Percentiles rank a stretch among this genome's conserved stretches.
phyloP scores from a whole-genome alignment of 768 basidiomycete species.

The Ramaria sp. region DNA sequence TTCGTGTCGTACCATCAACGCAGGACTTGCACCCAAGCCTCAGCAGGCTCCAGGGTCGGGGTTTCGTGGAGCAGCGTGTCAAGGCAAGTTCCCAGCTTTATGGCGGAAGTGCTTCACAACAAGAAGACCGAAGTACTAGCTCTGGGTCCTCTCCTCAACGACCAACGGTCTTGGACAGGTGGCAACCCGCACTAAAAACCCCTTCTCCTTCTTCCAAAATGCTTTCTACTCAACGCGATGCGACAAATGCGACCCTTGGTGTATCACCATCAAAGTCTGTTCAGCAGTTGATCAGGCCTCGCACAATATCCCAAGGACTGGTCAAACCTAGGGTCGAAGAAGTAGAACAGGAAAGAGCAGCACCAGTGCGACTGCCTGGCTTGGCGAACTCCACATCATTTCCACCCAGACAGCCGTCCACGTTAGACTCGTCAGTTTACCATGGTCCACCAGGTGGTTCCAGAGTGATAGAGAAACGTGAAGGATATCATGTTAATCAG shows the following conservation, averaged over 20 bases:
- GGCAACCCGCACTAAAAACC: constrained; percentile 36
- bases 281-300: background rate
- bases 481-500: background rate
- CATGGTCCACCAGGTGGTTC: background rate
- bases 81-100: constrained; percentile 52
- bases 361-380: constrained; percentile 8
- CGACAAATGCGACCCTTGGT: background rate
- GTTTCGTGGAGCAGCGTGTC: constrained; percentile 78
- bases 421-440: background rate
- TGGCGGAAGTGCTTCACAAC: constrained; percentile 1
- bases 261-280: background rate
- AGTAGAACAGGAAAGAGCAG: background rate
- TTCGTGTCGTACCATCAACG: constrained; percentile 33
- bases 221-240: background rate
- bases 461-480: background rate
- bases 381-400: background rate
- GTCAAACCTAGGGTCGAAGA: background rate
- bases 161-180: constrained; percentile 55
- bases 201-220: background rate
- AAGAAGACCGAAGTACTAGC: background rate
- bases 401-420: background rate
- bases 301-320: background rate
- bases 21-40: constrained; percentile 79
- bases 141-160: constrained; percentile 25
- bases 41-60: constrained; percentile 72